These are phyloP conservation scores for Meyerozyma guilliermondii DNA, from an alignment of 1,139 yeast species.

Conservation along the genomic window DNA sequence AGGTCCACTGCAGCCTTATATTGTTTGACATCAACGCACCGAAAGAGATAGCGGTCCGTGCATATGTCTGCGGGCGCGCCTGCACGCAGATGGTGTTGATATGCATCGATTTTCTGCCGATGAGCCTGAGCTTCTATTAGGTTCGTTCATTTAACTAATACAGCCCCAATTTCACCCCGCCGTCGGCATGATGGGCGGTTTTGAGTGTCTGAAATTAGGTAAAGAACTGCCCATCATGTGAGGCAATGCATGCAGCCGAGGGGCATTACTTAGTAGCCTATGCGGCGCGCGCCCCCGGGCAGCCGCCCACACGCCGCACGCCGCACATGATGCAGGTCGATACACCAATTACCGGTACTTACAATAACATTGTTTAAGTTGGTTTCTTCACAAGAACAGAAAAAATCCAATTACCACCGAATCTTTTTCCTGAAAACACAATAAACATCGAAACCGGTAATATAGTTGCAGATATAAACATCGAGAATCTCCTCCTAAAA, in stretches of 20 bases:
- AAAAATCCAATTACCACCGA: neutral
- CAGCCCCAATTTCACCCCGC: too few species aligned
- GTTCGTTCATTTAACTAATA: too few species aligned
- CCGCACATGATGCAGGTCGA: neutral
- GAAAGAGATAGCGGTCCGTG: too few species aligned
- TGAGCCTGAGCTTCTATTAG: too few species aligned
- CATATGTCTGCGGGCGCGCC: too few species aligned
- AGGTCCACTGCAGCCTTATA: too few species aligned
- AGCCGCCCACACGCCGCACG: neutral
- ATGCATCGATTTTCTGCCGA: too few species aligned
- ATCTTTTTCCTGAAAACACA: neutral
- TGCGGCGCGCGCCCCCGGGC: too few species aligned
- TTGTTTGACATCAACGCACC: too few species aligned
- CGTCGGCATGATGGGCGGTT: too few species aligned
- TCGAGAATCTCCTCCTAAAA: neutral
- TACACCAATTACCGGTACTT: neutral
- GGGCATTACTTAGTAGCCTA: neutral
- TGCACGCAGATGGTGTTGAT: too few species aligned
- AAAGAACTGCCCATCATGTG: neutral
- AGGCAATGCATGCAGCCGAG: neutral
- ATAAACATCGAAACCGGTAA: neutral
- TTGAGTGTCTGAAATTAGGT: neutral
- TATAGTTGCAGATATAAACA: neutral
- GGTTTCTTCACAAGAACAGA: neutral
- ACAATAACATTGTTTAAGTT: neutral